phyloP scores from a whole-genome alignment of 352 stramenopile genomes.

The Globisporangium heterothallicum region DNA sequence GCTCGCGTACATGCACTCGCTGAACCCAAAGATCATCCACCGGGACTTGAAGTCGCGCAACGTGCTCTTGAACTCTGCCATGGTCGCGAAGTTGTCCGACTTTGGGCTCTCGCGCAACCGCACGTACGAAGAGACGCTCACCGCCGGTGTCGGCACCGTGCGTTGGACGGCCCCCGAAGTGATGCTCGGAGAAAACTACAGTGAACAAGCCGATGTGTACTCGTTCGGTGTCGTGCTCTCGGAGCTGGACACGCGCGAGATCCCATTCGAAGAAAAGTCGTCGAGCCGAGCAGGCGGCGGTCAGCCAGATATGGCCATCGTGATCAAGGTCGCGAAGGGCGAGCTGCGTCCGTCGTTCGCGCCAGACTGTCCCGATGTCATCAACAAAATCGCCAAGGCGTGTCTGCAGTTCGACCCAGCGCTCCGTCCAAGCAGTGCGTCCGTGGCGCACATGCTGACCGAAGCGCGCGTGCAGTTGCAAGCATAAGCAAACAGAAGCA shows the following conservation, averaged over 20 bases:
- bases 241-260: constrained; percentile 83
- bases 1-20: constrained; percentile 81
- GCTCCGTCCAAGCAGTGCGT: constrained; percentile 62
- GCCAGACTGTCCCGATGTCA: constrained; percentile 31
- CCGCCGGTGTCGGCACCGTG: constrained; percentile 74
- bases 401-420: constrained; percentile 84
- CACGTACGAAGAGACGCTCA: constrained; percentile 83
- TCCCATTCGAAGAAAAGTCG: constrained; percentile 84
- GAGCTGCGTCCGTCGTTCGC: constrained; percentile 75
- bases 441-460: constrained; percentile 75
- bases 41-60: constrained; percentile 83
- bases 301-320: constrained; percentile 75
- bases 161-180: constrained; percentile 85
- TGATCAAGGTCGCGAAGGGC: constrained; percentile 74
- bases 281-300: constrained; percentile 47
- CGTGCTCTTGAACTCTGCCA: constrained; percentile 69
- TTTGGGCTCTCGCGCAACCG: constrained; percentile 80
- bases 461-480: constrained; percentile 62
- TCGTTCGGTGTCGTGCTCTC: constrained; percentile 86
- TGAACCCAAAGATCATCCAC: constrained; percentile 80
- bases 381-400: constrained; percentile 69
- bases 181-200: constrained; percentile 86
- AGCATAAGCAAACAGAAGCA: constrained; percentile 9
- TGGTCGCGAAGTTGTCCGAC: constrained; percentile 82
- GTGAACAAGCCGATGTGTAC: constrained; percentile 83